phyloP scores from a whole-genome alignment of 768 basidiomycete genomes.

The Austroboletus eburneus region DNA sequence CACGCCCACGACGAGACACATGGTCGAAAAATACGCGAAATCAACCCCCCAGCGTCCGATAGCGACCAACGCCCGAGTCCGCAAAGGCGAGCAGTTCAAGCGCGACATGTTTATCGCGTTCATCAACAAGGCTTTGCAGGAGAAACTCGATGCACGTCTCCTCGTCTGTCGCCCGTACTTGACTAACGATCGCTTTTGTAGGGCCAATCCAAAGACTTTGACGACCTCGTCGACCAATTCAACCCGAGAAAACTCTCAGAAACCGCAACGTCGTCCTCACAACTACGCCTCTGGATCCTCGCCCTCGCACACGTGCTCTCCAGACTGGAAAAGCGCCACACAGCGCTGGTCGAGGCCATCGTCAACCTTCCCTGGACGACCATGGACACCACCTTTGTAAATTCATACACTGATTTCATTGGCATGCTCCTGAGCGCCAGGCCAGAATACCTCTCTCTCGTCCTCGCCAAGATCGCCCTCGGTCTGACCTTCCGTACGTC shows the following conservation, averaged over 20 bases:
- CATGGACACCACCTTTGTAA: slow-evolving; percentile 81
- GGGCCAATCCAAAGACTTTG: slow-evolving; percentile 74
- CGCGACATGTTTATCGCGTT: slow-evolving; percentile 84
- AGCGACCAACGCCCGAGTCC: slow-evolving; percentile 74
- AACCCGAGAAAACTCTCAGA: slow-evolving; percentile 42
- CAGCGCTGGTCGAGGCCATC: slow-evolving; percentile 79
- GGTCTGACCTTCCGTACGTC: slow-evolving; percentile 87
- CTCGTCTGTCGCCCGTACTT: slow-evolving; percentile 8
- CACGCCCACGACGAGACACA: slow-evolving; percentile 41
- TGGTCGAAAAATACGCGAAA: slow-evolving; percentile 47
- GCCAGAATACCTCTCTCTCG: slow-evolving; percentile 85
- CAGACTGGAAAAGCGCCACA: slow-evolving; percentile 76
- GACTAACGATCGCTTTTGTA: slow-evolving; percentile 30
- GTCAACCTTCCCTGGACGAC: slow-evolving; percentile 89
- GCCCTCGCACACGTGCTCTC: slow-evolving; percentile 92
- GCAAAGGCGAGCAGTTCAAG: slow-evolving; percentile 69
- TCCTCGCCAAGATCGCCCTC: slow-evolving; percentile 76
- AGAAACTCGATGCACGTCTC: slow-evolving; percentile 60
- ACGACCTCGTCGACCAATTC: slow-evolving; percentile 89
- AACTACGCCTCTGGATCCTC: slow-evolving; percentile 76
- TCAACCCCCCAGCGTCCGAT: slow-evolving; percentile 50
- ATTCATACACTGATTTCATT: slow-evolving; percentile 83
- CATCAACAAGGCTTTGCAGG: slow-evolving; percentile 73
- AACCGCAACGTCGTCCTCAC: slow-evolving; percentile 36
- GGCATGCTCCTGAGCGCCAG: slow-evolving; percentile 88